These are phyloP conservation scores for Cyberlindnera americana DNA, from an alignment of 805 yeast genomes.

Conservation along the genomic window DNA sequence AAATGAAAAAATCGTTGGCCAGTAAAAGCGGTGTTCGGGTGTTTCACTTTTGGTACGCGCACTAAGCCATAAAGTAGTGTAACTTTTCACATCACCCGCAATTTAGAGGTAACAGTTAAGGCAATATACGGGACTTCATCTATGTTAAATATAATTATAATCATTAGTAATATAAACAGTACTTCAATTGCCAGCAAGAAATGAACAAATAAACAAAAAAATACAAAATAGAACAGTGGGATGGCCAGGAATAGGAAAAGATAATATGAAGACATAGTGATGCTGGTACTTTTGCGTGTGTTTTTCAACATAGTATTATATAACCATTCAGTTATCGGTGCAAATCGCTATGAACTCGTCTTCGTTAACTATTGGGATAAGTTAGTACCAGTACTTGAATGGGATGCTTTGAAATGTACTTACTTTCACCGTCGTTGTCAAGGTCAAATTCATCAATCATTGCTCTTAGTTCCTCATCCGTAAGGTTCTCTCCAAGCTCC, in stretches of 20 bases:
- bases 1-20: neutral
- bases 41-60: neutral
- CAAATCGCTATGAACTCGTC: constrained; percentile 89
- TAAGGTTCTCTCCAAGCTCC: constrained; percentile 86
- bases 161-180: neutral
- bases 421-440: constrained; percentile 88
- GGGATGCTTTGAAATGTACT: constrained; percentile 5
- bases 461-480: constrained; percentile 90
- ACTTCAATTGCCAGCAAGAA: neutral
- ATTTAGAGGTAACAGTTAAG: too few relatives aligned
- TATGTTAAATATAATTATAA: neutral
- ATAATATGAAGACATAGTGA: too few relatives aligned
- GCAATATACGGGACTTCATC: neutral
- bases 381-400: too few relatives aligned
- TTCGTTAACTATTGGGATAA: constrained; percentile 59
- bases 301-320: neutral
- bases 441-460: constrained; percentile 98
- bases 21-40: constrained; percentile 2
- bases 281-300: too few relatives aligned
- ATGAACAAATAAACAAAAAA: neutral
- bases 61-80: too few relatives aligned
- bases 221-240: neutral
- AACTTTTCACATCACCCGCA: too few relatives aligned
- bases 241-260: too few relatives aligned
- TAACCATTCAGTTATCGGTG: constrained; percentile 49